These are phyloP conservation scores for Spirogloea muscicola DNA, from an alignment of 139 green algal species.

Conservation along the genomic window DNA sequence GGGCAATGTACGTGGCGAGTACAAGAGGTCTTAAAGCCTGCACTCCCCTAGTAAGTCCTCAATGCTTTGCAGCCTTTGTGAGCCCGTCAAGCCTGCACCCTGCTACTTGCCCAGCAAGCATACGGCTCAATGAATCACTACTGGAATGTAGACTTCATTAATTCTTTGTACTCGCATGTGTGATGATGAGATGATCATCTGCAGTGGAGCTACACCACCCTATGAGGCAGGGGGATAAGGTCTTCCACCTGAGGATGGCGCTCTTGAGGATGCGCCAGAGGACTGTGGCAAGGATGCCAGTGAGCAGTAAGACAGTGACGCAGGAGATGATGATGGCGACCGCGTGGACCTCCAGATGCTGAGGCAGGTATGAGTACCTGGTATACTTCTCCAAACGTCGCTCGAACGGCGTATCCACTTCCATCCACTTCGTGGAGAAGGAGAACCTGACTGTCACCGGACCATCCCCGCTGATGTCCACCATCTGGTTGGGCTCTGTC, in stretches of 20 bases:
- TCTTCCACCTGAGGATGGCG: slow-evolving; percentile 57
- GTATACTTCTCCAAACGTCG: slow-evolving; percentile 57
- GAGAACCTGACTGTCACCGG: slow-evolving; percentile 50
- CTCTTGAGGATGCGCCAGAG: slow-evolving; percentile 61
- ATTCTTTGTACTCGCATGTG: too few species aligned
- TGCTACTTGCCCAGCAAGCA: too few species aligned
- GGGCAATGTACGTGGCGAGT: too few species aligned
- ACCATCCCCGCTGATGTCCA: slow-evolving; percentile 55
- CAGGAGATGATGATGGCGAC: slow-evolving; percentile 61
- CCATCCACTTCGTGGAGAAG: slow-evolving; percentile 54
- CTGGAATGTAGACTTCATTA: too few species aligned
- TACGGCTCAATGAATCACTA: too few species aligned
- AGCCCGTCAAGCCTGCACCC: too few species aligned
- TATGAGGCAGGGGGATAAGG: background rate
- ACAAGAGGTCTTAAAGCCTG: too few species aligned
- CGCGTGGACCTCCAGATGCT: slow-evolving; percentile 63
- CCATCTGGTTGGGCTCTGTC: slow-evolving; percentile 59
- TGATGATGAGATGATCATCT: too few species aligned
- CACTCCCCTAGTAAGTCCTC: too few species aligned
- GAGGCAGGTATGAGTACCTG: slow-evolving; percentile 55
- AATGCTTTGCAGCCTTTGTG: too few species aligned
- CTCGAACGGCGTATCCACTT: slow-evolving; percentile 50
- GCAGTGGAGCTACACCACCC: too few species aligned
- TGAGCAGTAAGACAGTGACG: slow-evolving; percentile 60
- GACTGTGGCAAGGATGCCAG: slow-evolving; percentile 57